Conservation (phyloP, 495 filamentous ascomycete genomes). For the Penicillium herquei region DNA sequence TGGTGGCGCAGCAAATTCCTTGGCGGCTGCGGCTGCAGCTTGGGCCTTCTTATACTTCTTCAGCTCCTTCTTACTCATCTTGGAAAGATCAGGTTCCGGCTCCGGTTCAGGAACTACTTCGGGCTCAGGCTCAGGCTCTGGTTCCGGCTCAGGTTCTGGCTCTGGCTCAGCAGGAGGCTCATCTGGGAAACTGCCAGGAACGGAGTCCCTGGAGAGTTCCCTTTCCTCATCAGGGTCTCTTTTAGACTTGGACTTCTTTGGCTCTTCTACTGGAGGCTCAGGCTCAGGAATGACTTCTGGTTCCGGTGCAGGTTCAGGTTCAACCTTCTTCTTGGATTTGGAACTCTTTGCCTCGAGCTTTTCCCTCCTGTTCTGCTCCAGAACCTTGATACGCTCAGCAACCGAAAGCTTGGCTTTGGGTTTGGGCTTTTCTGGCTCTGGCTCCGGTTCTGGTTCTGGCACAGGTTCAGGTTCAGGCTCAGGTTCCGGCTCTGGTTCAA, state of each 20-base stretch:
- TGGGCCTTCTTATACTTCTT: conserved; percentile 35
- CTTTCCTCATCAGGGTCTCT: conserved; percentile 20
- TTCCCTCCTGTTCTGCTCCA: conserved; percentile 45
- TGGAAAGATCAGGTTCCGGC: conserved; percentile 26
- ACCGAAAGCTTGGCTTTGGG: conserved; percentile 46
- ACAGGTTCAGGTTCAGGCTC: conserved; percentile 19
- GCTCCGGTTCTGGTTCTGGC: conserved; percentile 21
- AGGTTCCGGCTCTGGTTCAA: conserved; percentile 19
- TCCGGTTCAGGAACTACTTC: conserved; percentile 21
- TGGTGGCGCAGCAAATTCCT: conserved; percentile 65
- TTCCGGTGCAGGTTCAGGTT: conserved; percentile 29
- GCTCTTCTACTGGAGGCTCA: conserved; percentile 19
- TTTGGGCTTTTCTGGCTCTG: conserved; percentile 26
- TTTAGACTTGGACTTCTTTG: conserved; percentile 13
- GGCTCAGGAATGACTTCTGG: conserved; percentile 32
- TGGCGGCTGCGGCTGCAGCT: conserved; percentile 57
- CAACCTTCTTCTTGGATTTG: conserved; percentile 27
- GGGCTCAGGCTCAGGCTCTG: conserved; percentile 14
- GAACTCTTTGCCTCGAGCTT: conserved; percentile 34
- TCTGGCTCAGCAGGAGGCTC: conserved; percentile 8
- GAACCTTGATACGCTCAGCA: conserved; percentile 47
- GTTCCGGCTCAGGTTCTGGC: background rate
- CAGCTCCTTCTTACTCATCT: conserved; percentile 29
- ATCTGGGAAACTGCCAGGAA: conserved; percentile 37
- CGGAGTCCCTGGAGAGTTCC: conserved; percentile 22